Evolutionary conservation across 495 filamentous ascomycete species (phyloP), one percentile per base, ranked within the genome.

Genomic region (Aspergillus biplanus): DNA sequence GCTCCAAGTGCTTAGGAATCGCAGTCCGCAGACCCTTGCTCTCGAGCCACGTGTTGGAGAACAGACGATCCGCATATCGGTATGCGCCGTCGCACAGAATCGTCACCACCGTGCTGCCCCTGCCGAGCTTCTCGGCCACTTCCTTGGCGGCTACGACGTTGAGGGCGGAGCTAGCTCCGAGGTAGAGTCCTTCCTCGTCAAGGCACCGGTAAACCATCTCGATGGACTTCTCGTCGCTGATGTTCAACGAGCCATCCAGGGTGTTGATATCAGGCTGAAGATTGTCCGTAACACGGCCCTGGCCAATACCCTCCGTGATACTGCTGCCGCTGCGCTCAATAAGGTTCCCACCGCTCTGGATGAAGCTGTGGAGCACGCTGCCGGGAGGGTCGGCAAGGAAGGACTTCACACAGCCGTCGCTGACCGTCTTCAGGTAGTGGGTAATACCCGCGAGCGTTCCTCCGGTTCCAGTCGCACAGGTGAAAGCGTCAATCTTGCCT

Each of bases 121-220:
- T 89, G 31, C 95, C 95, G 34, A 99, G 71, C 77, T 91, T 90
- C 83, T 95, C 87, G 0, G 96, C 95, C 31, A 97, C 87, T 76
- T 98, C 92, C 80, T 95, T 92, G 13, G 95, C 95, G 7, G 95
- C 95, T 7, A 91, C 95, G 6, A 99, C 95, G 73, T 99, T 99
- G 67, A 99, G 80, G 65, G 92, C 89, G 13, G 88, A 92, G 75
- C 92, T 96, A 27, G 94, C 95, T 37, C 95, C 95, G n/a, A 99
- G 80, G 70, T 99, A 99, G 56, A 99, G 76, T 0, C 95, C 95
- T 69, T 99, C 95, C 77, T 98, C 95, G 69, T 99, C 95, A 66
- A 99, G 80, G 69, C 96, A 97, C 64, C 95, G 84, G 77, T 98
- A 99, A 62, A 99, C 93, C 95, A 97, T 97, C 77, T 91, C 92